Conservation (phyloP, 345 rosid genomes). For the Cardiospermum halicacabum region DNA sequence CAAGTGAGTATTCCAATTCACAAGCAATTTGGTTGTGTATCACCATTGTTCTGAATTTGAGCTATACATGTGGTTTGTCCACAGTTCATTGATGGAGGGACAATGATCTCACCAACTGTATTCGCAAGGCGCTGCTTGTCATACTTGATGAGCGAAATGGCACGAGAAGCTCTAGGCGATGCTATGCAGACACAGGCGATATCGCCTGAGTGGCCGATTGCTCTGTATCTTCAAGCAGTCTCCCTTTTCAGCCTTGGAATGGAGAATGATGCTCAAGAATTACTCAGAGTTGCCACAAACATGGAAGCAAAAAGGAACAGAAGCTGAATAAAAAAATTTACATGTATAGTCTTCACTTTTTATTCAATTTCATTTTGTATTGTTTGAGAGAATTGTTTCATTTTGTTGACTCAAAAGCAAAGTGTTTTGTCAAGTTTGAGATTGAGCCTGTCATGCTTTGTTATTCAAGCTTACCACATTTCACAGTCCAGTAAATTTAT, state of each 20-base stretch:
- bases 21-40: neutral
- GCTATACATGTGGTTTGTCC: neutral
- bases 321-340: constrained; percentile 14
- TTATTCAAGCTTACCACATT: neutral
- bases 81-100: constrained; percentile 85
- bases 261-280: constrained; percentile 83
- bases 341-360: constrained; percentile 37
- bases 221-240: constrained; percentile 82
- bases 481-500: too few relatives aligned
- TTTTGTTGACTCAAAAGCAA: neutral
- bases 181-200: constrained; percentile 82
- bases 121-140: constrained; percentile 82
- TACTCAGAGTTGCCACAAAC: constrained; percentile 71
- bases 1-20: constrained; percentile 39
- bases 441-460: too few relatives aligned
- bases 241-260: constrained; percentile 80
- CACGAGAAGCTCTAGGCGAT: constrained; percentile 78
- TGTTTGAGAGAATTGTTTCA: constrained; percentile 4
- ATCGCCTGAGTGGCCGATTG: constrained; percentile 82
- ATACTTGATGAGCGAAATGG: constrained; percentile 67
- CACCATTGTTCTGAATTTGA: neutral
- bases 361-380: neutral
- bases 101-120: constrained; percentile 86
- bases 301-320: constrained; percentile 60
- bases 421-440: too few relatives aligned